Conservation (phyloP, 192 early-diverging fungal species). For the Linnemannia elongata region DNA sequence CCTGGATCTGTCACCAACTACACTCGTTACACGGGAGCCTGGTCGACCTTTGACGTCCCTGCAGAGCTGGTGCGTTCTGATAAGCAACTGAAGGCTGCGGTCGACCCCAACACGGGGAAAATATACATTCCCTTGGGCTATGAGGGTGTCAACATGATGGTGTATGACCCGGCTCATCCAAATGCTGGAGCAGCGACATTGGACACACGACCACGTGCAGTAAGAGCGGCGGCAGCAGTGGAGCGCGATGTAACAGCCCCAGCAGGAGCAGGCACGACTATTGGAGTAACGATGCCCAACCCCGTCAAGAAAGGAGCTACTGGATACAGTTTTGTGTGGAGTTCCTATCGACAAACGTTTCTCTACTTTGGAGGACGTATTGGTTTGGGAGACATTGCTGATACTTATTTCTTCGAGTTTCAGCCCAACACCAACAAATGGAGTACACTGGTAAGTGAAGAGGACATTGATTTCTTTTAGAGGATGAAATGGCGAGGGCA, state of each 20-base stretch:
- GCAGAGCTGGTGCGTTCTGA: not conserved
- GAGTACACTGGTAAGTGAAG: not conserved
- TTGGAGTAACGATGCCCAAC: not conserved
- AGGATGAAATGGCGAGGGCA: too few species aligned
- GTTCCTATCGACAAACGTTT: not conserved
- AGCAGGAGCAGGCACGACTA: not conserved
- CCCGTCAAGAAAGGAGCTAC: not conserved
- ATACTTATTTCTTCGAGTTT: not conserved
- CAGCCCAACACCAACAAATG: not conserved
- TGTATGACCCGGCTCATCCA: not conserved
- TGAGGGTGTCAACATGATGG: not conserved
- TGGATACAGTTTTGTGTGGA: not conserved
- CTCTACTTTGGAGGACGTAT: not conserved
- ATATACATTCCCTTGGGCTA: conserved; percentile 1
- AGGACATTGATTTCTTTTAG: too few species aligned
- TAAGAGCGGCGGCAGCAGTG: not conserved
- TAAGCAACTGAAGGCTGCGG: not conserved
- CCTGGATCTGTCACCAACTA: not conserved
- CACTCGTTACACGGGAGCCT: not conserved
- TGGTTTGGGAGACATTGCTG: not conserved
- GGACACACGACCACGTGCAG: not conserved
- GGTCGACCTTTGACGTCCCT: not conserved
- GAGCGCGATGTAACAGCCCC: not conserved
- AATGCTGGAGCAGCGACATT: not conserved
- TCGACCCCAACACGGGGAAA: not conserved